Evolutionary conservation across 176 grass and related monocot genomes (phyloP).

Genomic region (Oryza officinalis): DNA sequence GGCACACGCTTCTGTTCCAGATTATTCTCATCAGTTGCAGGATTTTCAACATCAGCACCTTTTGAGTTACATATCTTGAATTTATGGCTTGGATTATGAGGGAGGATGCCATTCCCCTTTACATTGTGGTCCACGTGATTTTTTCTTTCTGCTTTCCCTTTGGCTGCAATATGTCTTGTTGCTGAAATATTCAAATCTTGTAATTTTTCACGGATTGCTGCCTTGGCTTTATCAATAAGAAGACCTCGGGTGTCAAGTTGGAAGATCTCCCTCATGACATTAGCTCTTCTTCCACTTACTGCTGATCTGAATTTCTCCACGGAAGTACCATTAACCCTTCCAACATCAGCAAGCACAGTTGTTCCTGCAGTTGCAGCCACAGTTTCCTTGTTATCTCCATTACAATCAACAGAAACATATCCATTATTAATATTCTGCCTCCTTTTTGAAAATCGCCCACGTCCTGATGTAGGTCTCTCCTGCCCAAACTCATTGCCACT

Average conservation of each 20-base stretch:
- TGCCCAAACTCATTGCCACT: conserved; percentile 39
- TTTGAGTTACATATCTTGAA: conserved; percentile 32
- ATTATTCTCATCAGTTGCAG: conserved; percentile 33
- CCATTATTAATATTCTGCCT: conserved; percentile 35
- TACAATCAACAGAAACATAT: not conserved
- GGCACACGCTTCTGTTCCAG: conserved; percentile 35
- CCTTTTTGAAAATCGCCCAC: conserved; percentile 48
- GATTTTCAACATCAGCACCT: conserved; percentile 14
- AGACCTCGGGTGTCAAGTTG: conserved; percentile 49
- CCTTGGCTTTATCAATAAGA: conserved; percentile 54
- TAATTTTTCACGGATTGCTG: conserved; percentile 44
- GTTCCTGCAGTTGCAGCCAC: not conserved
- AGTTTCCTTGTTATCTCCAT: not conserved
- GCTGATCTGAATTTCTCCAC: conserved; percentile 32
- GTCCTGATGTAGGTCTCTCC: conserved; percentile 35
- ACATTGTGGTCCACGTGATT: not conserved
- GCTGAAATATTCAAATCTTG: conserved; percentile 37
- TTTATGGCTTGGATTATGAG: conserved; percentile 21
- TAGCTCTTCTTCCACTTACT: conserved; percentile 47
- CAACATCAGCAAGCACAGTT: conserved; percentile 13
- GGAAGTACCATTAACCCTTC: conserved; percentile 39
- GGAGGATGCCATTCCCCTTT: not conserved
- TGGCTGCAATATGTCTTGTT: conserved; percentile 22
- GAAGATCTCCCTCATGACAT: conserved; percentile 55
- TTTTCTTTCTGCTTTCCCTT: conserved; percentile 17